Evolutionary conservation across 257 asterid species (phyloP).

Genomic region (Solanum lycopersicoides): DNA sequence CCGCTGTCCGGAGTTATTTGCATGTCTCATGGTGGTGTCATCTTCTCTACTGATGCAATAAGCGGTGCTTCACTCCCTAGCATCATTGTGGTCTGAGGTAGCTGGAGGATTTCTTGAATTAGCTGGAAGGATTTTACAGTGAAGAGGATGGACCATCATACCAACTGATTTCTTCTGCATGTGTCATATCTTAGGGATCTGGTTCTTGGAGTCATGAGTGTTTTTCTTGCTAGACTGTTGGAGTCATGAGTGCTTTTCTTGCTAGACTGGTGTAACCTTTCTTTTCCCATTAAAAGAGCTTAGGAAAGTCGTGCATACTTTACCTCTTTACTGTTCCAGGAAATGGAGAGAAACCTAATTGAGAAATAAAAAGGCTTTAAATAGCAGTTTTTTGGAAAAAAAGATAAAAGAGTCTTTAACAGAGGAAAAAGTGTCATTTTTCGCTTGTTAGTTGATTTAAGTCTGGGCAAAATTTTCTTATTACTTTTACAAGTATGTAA

Average conservation of each 20-base stretch:
- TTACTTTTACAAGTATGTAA: background rate
- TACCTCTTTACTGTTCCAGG: background rate
- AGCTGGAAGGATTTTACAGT: background rate
- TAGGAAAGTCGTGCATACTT: background rate
- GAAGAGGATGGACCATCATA: background rate
- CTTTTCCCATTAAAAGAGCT: background rate
- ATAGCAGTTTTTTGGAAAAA: background rate
- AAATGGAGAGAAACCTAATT: background rate
- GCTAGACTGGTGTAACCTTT: background rate
- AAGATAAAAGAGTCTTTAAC: background rate
- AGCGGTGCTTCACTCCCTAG: background rate
- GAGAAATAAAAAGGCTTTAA: background rate
- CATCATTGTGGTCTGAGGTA: background rate
- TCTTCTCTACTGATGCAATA: background rate
- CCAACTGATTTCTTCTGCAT: background rate
- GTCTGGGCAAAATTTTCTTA: background rate
- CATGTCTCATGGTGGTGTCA: background rate
- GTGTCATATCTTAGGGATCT: background rate
- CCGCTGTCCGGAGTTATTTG: background rate
- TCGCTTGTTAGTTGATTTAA: background rate
- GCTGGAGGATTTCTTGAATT: background rate
- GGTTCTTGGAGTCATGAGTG: background rate
- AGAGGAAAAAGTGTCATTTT: background rate
- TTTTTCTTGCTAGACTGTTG: background rate
- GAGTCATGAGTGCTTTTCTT: background rate